Evolutionary conservation across 371 early-diverging fungal species (phyloP).

Genomic region (Mortierella sp.): DNA sequence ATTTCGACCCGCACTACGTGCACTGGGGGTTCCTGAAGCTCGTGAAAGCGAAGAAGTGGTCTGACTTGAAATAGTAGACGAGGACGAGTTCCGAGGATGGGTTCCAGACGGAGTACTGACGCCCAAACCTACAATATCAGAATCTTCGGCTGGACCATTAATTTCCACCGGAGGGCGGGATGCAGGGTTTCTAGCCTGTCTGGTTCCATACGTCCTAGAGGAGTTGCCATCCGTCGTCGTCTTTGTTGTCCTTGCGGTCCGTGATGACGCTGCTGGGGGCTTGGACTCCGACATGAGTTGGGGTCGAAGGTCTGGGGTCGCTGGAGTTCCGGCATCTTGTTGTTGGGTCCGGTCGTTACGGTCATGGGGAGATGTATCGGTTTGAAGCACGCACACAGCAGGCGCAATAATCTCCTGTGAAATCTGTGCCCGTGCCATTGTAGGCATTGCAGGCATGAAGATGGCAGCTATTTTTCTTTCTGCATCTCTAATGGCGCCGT

Average conservation of each 20-base stretch:
- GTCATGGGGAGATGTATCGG: neutral
- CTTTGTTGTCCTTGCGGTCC: neutral
- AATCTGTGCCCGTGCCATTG: neutral
- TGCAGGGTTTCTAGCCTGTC: conserved; percentile 1
- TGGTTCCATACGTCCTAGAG: neutral
- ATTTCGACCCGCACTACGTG: conserved; percentile 10
- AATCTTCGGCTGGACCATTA: neutral
- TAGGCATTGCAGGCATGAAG: conserved; percentile 10
- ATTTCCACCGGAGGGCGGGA: neutral
- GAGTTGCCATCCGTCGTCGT: neutral
- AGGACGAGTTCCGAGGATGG: conserved; percentile 1
- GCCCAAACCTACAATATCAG: conserved; percentile 19
- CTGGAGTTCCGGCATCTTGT: neutral
- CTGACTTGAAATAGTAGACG: neutral
- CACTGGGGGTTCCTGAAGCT: conserved; percentile 7
- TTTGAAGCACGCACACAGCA: neutral
- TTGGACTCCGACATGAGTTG: neutral
- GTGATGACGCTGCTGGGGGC: neutral
- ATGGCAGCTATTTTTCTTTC: conserved; percentile 12
- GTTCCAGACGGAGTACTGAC: conserved; percentile 15
- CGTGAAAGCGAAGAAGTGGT: neutral
- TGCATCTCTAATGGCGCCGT: conserved; percentile 11
- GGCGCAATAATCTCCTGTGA: conserved; percentile 3
- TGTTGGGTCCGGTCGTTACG: too few relatives aligned
- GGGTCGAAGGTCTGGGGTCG: neutral